These are phyloP conservation scores for Debaryomyces sp. DNA, from an alignment of 1,139 yeast genomes.

Conservation along the genomic window DNA sequence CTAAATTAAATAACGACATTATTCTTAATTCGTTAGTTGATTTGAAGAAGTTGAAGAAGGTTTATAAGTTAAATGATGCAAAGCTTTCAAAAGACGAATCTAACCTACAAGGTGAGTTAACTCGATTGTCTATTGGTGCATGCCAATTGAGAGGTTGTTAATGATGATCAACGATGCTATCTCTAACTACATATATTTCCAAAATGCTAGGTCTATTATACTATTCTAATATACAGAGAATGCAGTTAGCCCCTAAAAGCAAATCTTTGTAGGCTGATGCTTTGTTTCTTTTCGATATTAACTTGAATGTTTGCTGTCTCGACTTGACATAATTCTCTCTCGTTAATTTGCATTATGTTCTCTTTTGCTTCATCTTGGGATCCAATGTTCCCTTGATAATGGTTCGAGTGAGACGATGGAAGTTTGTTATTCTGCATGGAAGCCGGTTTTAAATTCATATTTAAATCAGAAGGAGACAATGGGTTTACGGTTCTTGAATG, in stretches of 20 bases:
- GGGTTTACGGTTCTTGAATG: neutral
- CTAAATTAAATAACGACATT: slow-evolving; percentile 27
- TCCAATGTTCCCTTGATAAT: neutral
- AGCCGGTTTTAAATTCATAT: neutral
- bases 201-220: slow-evolving; percentile 1
- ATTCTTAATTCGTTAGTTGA: slow-evolving; percentile 26
- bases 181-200: neutral
- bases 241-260: slow-evolving; percentile 22
- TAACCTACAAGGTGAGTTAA: slow-evolving; percentile 27
- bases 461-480: neutral
- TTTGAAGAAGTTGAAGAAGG: slow-evolving; percentile 35
- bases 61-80: slow-evolving; percentile 42
- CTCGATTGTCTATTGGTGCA: slow-evolving; percentile 42
- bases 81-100: slow-evolving; percentile 17
- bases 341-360: neutral
- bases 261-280: slow-evolving; percentile 15
- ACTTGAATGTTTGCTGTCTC: neutral
- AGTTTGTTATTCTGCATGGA: neutral
- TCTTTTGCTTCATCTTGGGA: neutral
- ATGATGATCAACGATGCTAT: neutral
- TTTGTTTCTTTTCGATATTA: neutral
- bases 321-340: neutral
- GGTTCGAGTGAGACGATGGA: neutral
- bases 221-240: slow-evolving; percentile 9
- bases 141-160: slow-evolving; percentile 41